phyloP scores from a whole-genome alignment of 1,139 yeast genomes.

The Geotrichum reessii region DNA sequence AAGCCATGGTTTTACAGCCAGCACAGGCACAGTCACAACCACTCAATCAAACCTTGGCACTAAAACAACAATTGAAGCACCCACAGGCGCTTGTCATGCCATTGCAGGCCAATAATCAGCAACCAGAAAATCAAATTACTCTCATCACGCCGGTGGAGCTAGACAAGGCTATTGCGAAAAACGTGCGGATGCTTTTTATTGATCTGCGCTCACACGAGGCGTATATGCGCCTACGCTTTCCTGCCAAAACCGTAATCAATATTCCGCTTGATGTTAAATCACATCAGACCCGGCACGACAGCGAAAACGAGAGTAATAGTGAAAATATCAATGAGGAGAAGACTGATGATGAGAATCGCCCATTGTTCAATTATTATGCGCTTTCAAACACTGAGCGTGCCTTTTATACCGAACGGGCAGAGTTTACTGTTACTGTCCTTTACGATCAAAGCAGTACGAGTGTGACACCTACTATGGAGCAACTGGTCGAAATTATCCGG shows the following conservation, averaged over 20 bases:
- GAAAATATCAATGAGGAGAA: neutral
- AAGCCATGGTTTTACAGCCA: neutral
- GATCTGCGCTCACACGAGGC: constrained; percentile 51
- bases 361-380: neutral
- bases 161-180: neutral
- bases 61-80: neutral
- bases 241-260: constrained; percentile 51
- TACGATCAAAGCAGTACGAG: neutral
- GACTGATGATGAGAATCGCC: neutral
- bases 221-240: constrained; percentile 56
- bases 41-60: no score
- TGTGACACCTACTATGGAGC: neutral
- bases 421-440: neutral
- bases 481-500: neutral
- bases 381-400: neutral
- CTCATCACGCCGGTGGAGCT: neutral
- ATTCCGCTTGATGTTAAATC: constrained; percentile 31
- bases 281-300: neutral
- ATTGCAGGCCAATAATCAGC: constrained; percentile 27
- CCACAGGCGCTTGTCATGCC: constrained; percentile 19
- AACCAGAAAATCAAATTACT: neutral
- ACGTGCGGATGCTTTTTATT: constrained; percentile 20
- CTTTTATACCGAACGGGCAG: neutral
- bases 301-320: neutral
- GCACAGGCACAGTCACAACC: neutral